Conservation (phyloP, 306 rosid species). For the Clitoria ternatea region DNA sequence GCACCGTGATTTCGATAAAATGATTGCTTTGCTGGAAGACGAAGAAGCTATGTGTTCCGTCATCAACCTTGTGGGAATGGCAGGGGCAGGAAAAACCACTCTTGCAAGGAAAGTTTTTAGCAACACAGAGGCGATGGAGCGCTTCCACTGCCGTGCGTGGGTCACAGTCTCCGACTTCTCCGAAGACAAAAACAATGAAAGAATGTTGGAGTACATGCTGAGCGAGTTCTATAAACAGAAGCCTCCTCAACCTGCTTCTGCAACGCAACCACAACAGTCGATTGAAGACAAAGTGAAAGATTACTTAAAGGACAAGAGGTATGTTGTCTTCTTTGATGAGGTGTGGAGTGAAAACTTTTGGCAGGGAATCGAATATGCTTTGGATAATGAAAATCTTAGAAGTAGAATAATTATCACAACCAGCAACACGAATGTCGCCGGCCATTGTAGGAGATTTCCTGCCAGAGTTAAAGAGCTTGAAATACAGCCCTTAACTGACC, state of each 20-base stretch:
- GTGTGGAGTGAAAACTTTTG: not conserved
- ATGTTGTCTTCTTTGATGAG: slow-evolving; percentile 18
- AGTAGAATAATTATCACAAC: slow-evolving; percentile 7
- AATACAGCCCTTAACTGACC: not conserved
- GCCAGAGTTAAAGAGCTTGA: not conserved
- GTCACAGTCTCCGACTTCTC: not conserved
- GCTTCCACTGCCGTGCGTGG: not conserved
- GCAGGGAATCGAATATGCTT: not conserved
- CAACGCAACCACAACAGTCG: not conserved
- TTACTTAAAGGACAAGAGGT: not conserved
- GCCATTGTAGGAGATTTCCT: not conserved
- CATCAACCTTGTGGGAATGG: not conserved
- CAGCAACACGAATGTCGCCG: not conserved
- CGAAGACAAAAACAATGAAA: not conserved
- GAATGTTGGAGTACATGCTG: not conserved
- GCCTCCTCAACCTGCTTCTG: not conserved
- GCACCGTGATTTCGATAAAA: not conserved
- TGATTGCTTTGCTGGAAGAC: not conserved
- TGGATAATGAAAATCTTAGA: not conserved
- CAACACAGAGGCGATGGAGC: not conserved
- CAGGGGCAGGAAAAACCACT: slow-evolving; percentile 7
- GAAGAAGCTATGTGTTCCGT: not conserved
- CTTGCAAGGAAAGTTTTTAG: not conserved
- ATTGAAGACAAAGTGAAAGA: not conserved
- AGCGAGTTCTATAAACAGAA: not conserved